Conservation (phyloP, 2,329 filamentous ascomycete genomes). For the Parasarocladium wereldwijsianum region DNA sequence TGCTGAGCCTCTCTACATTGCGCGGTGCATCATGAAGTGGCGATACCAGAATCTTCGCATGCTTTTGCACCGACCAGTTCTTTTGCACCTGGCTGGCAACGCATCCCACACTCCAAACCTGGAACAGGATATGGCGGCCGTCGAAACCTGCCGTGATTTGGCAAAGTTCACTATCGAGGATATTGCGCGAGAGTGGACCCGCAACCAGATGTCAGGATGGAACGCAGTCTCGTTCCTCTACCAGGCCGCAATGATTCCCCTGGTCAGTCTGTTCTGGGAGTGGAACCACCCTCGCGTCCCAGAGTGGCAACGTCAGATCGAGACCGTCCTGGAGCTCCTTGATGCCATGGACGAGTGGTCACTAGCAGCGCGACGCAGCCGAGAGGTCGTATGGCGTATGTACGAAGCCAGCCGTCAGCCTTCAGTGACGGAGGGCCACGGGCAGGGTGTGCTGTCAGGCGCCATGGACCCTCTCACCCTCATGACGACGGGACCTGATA, state of each 20-base stretch:
- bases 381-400: slow-evolving; percentile 49
- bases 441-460: slow-evolving; percentile 11
- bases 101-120: slow-evolving; percentile 29
- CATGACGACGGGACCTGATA: slow-evolving; percentile 8
- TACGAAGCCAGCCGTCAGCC: slow-evolving; percentile 38
- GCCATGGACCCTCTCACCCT: slow-evolving; percentile 3
- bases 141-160: slow-evolving; percentile 54
- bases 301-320: slow-evolving; percentile 42
- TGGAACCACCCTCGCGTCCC: slow-evolving; percentile 30
- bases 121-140: slow-evolving; percentile 50
- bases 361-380: slow-evolving; percentile 43
- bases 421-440: slow-evolving; percentile 1
- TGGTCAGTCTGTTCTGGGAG: slow-evolving; percentile 62
- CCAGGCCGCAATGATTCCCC: slow-evolving; percentile 65
- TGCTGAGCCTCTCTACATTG: slow-evolving; percentile 54
- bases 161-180: slow-evolving; percentile 59
- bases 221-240: slow-evolving; percentile 73
- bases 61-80: slow-evolving; percentile 57
- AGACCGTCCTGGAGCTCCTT: slow-evolving; percentile 43
- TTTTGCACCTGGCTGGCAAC: slow-evolving; percentile 49
- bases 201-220: slow-evolving; percentile 67
- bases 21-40: slow-evolving; percentile 68
- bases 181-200: slow-evolving; percentile 53
- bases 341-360: slow-evolving; percentile 53
- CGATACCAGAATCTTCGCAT: slow-evolving; percentile 66